A percentile compares a stretch with the other conserved stretches of the same genome.
Conservation (phyloP, 768 basidiomycete genomes). For the Rhizopogon vesiculosus region DNA sequence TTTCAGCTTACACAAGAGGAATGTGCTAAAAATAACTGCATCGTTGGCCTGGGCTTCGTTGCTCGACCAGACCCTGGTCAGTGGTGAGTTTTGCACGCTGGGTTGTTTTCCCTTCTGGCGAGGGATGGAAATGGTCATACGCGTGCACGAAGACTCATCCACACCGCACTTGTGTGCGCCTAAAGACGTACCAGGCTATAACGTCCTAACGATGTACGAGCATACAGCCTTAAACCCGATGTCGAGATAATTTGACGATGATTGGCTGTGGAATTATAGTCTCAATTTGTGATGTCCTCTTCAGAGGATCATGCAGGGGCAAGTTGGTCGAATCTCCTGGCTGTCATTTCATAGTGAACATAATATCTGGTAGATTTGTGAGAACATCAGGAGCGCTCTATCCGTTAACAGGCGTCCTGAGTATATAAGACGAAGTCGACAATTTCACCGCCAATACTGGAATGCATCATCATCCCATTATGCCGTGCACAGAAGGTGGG, state of each 20-base stretch:
- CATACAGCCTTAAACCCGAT: constrained; percentile 68
- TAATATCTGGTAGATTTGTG: too few relatives aligned
- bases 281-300: constrained; percentile 86
- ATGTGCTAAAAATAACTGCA: too few relatives aligned
- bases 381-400: constrained; percentile 51
- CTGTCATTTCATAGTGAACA: constrained; percentile 53
- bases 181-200: neutral
- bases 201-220: neutral
- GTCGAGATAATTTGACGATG: constrained; percentile 68
- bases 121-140: too few relatives aligned
- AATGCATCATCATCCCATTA: constrained; percentile 30
- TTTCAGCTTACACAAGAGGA: too few relatives aligned
- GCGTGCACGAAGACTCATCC: too few relatives aligned
- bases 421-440: constrained; percentile 82
- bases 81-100: too few relatives aligned
- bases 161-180: too few relatives aligned
- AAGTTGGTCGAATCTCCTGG: constrained; percentile 91
- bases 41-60: too few relatives aligned
- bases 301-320: constrained; percentile 86
- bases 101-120: too few relatives aligned
- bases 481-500: constrained; percentile 84
- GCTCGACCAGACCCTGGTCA: too few relatives aligned
- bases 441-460: too few relatives aligned
- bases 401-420: constrained; percentile 84
- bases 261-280: constrained; percentile 84